Evolutionary conservation across 768 basidiomycete genomes (phyloP), one percentile per base, ranked within the genome.

Genomic region (Mycena rebaudengoi): DNA sequence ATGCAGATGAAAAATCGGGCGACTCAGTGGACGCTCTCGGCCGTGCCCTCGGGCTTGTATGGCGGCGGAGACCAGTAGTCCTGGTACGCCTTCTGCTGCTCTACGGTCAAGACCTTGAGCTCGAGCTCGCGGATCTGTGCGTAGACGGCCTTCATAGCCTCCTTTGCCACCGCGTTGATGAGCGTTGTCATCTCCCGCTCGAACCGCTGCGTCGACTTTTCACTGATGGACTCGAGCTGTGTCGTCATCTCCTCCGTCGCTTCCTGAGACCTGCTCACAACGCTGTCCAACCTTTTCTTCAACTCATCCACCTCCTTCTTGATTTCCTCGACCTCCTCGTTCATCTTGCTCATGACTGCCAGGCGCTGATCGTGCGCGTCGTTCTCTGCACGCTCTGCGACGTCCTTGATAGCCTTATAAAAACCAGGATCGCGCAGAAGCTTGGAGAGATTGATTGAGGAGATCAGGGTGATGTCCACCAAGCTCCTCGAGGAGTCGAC

Each of bases 71-170:
- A 30, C 54, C 54, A 56, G 30, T 56, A 4, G 30, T 12, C 21
- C 20, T 30, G 29, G 54, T 56, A 56, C 54, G 29, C 54, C 18
- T 13, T 25, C 54, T 56, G 54, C 29, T 56, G 54, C 21, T 56
- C 29, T 14, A 56, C 40, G 23, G n/a, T 44, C 54, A 56, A 45
- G 43, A 44, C 43, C 29, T 18, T 55, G 51, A 53, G 51, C 33
- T 53, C 33, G 37, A 53, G 28, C 40, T 56, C 54, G 54, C 54
- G 54, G 21, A 56, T 56, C 54, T 56, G 54, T 23, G 54, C 43
- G 12, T 44, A 56, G 21, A 56, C 43, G 21, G 54, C 43, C 20
- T 45, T 43, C 40, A 56, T 25, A 21, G 54, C n/a, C 54, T 30
- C 30, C 29, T 41, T 43, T 43, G 54, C 43, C 30, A 56, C 43